phyloP scores from a whole-genome alignment of 805 yeast species.

The Metschnikowia sp. region DNA sequence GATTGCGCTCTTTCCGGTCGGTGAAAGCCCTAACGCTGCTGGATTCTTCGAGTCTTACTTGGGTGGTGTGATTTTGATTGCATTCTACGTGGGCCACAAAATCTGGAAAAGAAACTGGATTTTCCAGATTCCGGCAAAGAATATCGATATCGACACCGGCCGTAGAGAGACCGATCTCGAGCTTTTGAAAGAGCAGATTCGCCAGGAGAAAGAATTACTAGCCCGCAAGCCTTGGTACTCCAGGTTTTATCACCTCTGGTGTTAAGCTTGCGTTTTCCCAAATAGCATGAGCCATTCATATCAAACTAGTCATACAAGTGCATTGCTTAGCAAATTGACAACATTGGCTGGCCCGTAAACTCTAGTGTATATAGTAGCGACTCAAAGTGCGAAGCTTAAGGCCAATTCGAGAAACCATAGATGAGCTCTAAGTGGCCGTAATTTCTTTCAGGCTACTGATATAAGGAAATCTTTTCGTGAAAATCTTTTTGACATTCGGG shows the following conservation, averaged over 20 bases:
- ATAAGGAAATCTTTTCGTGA: no score
- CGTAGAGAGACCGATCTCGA: constrained; percentile 60
- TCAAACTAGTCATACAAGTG: no score
- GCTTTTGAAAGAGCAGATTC: constrained; percentile 42
- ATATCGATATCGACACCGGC: constrained; percentile 62
- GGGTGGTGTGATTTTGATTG: constrained; percentile 45
- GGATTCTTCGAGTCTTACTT: constrained; percentile 44
- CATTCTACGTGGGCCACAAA: constrained; percentile 44
- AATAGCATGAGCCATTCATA: no score
- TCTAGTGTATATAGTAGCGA: no score
- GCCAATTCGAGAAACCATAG: no score
- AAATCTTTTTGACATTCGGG: no score
- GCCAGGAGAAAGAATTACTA: constrained; percentile 22
- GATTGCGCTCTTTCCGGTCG: constrained; percentile 40
- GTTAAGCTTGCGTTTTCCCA: constrained; percentile 16
- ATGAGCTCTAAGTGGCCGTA: no score
- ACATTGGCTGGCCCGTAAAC: no score
- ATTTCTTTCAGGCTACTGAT: no score
- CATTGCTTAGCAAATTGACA: no score
- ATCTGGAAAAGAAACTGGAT: constrained; percentile 46
- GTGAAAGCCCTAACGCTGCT: constrained; percentile 31
- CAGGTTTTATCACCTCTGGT: constrained; percentile 35
- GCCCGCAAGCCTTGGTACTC: constrained; percentile 32
- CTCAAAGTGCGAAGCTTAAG: no score
- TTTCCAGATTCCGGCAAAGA: constrained; percentile 40